Percentiles rank a stretch among this genome's conserved stretches.
phyloP scores from a whole-genome alignment of 176 grass and related monocot species.

The Oryza meyeriana region DNA sequence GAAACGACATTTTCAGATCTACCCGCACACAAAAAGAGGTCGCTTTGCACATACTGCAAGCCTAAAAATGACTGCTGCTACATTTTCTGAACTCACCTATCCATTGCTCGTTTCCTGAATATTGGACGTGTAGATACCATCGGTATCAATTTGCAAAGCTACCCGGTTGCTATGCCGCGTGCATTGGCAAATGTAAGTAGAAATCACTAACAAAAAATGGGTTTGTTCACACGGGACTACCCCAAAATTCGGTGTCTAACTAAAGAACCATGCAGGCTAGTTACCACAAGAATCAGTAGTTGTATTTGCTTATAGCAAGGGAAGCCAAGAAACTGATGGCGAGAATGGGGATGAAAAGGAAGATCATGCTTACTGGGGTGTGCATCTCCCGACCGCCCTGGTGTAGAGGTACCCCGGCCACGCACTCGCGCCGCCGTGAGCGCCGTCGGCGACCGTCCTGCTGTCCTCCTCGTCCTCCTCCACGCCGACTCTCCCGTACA shows the following conservation, averaged over 20 bases:
- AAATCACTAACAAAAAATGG: background rate
- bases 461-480: slow-evolving; percentile 28
- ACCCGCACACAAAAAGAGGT: background rate
- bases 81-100: background rate
- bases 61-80: background rate
- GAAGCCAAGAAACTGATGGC: background rate
- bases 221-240: background rate
- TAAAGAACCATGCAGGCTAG: background rate
- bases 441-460: slow-evolving; percentile 25
- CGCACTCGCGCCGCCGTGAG: slow-evolving; percentile 1
- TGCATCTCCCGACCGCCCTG: slow-evolving; percentile 76
- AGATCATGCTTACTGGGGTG: slow-evolving; percentile 63
- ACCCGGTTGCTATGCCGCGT: background rate
- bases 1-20: slow-evolving; percentile 36
- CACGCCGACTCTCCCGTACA: slow-evolving; percentile 23
- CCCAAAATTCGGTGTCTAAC: slow-evolving; percentile 10
- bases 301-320: background rate
- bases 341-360: background rate
- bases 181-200: background rate
- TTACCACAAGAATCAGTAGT: background rate
- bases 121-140: background rate
- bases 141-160: background rate
- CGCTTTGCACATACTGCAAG: background rate
- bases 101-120: background rate
- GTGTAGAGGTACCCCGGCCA: slow-evolving; percentile 94